These are phyloP conservation scores for Pythium brassicae DNA, from an alignment of 352 stramenopile genomes.

Conservation along the genomic window DNA sequence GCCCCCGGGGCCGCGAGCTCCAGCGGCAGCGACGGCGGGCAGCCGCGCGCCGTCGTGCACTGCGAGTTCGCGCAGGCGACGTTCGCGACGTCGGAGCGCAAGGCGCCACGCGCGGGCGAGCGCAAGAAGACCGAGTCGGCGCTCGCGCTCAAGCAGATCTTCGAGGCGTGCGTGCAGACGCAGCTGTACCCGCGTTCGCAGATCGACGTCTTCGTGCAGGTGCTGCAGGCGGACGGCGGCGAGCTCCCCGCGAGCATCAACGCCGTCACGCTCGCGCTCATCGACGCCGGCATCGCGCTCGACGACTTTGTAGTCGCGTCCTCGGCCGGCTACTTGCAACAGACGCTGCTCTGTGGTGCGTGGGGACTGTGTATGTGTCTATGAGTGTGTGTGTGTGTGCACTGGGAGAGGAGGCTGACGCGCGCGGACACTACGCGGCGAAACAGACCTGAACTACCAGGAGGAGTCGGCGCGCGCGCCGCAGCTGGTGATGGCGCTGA, in stretches of 20 bases:
- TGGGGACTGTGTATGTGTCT: conserved; percentile 8
- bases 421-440: background rate
- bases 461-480: conserved; percentile 86
- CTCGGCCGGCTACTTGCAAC: conserved; percentile 87
- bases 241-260: conserved; percentile 89
- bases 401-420: background rate
- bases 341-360: conserved; percentile 81
- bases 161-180: conserved; percentile 88
- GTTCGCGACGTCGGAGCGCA: conserved; percentile 85
- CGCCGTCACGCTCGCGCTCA: conserved; percentile 85
- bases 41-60: conserved; percentile 66
- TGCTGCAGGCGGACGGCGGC: conserved; percentile 88
- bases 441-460: conserved; percentile 85
- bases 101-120: conserved; percentile 73
- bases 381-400: background rate
- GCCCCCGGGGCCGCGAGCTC: conserved; percentile 22
- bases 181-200: conserved; percentile 89
- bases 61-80: conserved; percentile 88
- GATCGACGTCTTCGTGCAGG: conserved; percentile 92
- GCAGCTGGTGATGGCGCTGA: conserved; percentile 84
- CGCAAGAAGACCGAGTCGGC: conserved; percentile 86
- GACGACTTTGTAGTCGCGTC: conserved; percentile 90
- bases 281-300: conserved; percentile 90
- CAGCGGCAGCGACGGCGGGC: conserved; percentile 54
- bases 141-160: conserved; percentile 89